Base-by-base conservation (phyloP, 768 basidiomycete species). In the Neoboletus magnificus region DNA sequence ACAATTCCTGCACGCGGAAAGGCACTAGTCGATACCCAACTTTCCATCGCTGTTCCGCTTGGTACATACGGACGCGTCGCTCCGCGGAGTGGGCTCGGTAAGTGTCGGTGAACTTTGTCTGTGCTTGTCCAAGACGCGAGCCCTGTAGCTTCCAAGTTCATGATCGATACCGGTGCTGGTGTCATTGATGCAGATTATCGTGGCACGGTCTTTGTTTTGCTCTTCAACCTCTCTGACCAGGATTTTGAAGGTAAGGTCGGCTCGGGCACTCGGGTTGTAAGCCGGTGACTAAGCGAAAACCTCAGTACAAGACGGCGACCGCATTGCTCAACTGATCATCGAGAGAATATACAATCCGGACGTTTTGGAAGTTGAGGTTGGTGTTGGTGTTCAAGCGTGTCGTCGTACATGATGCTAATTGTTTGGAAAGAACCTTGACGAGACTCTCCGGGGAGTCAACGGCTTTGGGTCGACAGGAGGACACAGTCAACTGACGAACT, bases 391-490 rank as follows among this genome's bases (percentile, higher is more conserved):
- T 39, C n/a, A 32, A 55, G 18, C 8, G 1, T 46, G 20, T 40
- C 32, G 12, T 36, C 8, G 11, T 27, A 2, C 9, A 30, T 20
- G 49, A 37, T 33, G 6, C 40, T 70, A 3, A 66, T 29, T 33
- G 1, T 50, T 51, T 46, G 52, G 45, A 27, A 63, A 96, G 92
- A 80, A 88, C 59, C 83, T 99, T 8, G 91, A 92, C 48, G 84
- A 87, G 55, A 98, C 97, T 1, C 65, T 82, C 30, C 85, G 97
- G 39, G 96, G 97, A 20, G 76, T 77, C 23, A 86, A 85, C 36
- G 97, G 94, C 1, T 98, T 97, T 62, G 97, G 97, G 0, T 98
- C 95, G 5, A 98, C 96, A 4, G 96, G 96, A 12, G 95, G 94
- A 11, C 88, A 93, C 66, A 73, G 58, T 9, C 66, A 75, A n/a